Evolutionary conservation across 1,284 basidiomycete genomes (phyloP).

Genomic region (Austropuccinia psidii): DNA sequence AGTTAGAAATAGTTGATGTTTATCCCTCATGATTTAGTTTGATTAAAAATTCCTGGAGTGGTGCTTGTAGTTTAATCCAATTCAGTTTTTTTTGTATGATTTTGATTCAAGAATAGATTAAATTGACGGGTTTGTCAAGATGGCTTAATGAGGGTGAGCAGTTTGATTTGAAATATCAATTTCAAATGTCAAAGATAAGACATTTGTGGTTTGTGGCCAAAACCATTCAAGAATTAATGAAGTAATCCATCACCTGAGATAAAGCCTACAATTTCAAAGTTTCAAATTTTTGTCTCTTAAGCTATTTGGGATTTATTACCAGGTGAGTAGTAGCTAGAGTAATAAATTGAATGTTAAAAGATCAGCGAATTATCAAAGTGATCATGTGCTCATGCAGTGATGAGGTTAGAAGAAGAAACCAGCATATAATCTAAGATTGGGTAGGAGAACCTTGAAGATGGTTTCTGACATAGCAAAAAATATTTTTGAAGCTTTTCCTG

Average conservation of each 20-base stretch:
- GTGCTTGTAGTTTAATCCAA: conserved; percentile 71
- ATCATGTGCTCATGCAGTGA: too few species aligned
- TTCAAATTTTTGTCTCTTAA: not conserved
- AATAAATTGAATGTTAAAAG: too few species aligned
- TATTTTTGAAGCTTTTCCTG: too few species aligned
- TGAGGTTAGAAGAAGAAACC: too few species aligned
- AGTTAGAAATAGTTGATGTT: conserved; percentile 55
- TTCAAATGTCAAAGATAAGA: not conserved
- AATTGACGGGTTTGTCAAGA: conserved; percentile 67
- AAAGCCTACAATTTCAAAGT: not conserved
- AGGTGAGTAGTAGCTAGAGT: not conserved
- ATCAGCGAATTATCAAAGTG: too few species aligned
- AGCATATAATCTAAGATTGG: too few species aligned
- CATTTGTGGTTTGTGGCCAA: conserved; percentile 1
- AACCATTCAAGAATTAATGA: too few species aligned
- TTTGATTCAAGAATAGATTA: conserved; percentile 78
- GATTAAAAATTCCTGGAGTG: conserved; percentile 73
- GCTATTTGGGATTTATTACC: not conserved
- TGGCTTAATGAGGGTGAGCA: conserved; percentile 49
- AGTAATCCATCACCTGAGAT: too few species aligned
- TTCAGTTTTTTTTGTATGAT: conserved; percentile 78
- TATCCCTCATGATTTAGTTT: too few species aligned
- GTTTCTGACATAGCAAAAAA: too few species aligned
- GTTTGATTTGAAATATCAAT: conserved; percentile 37
- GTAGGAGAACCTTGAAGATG: too few species aligned